Conservation (phyloP, 306 rosid genomes). For the Alnus glutinosa region DNA sequence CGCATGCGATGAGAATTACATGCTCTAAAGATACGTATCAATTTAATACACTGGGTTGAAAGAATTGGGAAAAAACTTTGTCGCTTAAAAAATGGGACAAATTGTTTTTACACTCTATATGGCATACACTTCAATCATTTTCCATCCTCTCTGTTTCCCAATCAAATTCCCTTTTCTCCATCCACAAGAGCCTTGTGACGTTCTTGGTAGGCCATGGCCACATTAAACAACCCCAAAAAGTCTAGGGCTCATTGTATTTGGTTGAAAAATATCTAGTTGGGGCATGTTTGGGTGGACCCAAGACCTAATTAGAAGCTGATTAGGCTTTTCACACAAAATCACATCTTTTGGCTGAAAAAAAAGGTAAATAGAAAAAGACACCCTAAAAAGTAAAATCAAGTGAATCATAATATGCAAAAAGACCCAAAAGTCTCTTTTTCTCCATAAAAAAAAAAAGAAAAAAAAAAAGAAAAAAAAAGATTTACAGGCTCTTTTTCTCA, state of each 20-base stretch:
- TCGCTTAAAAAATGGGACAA: too few species aligned
- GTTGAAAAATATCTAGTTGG: neutral
- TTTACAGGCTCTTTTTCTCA: neutral
- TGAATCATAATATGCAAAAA: neutral
- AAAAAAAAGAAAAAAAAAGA: neutral
- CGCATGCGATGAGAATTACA: too few species aligned
- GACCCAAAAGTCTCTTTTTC: neutral
- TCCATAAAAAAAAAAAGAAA: too few species aligned
- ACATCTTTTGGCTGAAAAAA: neutral
- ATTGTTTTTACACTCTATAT: too few species aligned
- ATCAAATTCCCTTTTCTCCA: neutral
- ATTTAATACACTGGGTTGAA: too few species aligned
- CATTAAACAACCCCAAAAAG: neutral
- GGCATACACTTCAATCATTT: neutral
- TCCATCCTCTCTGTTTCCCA: neutral
- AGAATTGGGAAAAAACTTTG: too few species aligned
- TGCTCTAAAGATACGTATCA: too few species aligned
- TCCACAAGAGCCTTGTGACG: neutral
- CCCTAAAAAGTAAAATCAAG: neutral
- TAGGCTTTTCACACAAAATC: neutral
- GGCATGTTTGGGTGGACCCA: constrained; percentile 6
- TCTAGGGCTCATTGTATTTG: neutral
- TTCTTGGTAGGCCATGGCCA: neutral
- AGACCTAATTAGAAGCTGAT: neutral
- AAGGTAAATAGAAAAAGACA: neutral